These are phyloP conservation scores for Irpex rosettiformis DNA, from an alignment of 1,284 basidiomycete species.

Conservation along the genomic window DNA sequence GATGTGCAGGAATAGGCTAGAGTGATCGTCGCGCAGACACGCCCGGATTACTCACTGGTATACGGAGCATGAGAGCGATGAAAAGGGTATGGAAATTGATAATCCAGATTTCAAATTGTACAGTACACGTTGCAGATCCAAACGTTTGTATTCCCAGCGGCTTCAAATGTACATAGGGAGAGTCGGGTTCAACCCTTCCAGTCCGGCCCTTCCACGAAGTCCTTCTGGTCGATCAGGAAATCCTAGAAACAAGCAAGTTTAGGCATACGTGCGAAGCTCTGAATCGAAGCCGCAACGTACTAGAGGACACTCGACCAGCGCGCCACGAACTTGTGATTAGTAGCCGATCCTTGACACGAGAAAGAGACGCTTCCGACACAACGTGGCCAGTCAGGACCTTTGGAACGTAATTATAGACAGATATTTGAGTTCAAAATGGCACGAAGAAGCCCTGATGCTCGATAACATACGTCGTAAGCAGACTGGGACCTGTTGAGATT, in stretches of 20 bases:
- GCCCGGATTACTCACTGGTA: too few relatives aligned
- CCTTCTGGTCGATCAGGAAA: constrained; percentile 77
- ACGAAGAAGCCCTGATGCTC: constrained; percentile 3
- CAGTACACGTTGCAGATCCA: too few relatives aligned
- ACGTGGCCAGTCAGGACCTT: constrained; percentile 84
- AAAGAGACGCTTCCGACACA: constrained; percentile 58
- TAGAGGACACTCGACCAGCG: constrained; percentile 75
- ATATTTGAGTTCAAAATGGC: neutral
- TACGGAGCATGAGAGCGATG: too few relatives aligned
- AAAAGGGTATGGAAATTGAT: too few relatives aligned
- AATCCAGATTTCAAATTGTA: too few relatives aligned
- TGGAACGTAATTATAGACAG: constrained; percentile 57
- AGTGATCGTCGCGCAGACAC: too few relatives aligned
- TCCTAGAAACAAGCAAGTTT: constrained; percentile 36
- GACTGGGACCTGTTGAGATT: constrained; percentile 78
- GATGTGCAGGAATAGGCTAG: too few relatives aligned
- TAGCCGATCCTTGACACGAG: constrained; percentile 75
- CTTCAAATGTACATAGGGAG: constrained; percentile 69
- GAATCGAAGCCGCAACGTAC: constrained; percentile 35
- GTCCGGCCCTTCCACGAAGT: constrained; percentile 65
- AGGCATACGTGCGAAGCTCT: neutral
- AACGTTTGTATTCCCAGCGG: too few relatives aligned
- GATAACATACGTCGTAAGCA: constrained; percentile 63
- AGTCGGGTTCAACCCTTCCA: constrained; percentile 74
- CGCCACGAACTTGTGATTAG: constrained; percentile 62